Evolutionary conservation across 441 rosid genomes (phyloP), one percentile per base, ranked within the genome.

Genomic region (Mallotus repandus): DNA sequence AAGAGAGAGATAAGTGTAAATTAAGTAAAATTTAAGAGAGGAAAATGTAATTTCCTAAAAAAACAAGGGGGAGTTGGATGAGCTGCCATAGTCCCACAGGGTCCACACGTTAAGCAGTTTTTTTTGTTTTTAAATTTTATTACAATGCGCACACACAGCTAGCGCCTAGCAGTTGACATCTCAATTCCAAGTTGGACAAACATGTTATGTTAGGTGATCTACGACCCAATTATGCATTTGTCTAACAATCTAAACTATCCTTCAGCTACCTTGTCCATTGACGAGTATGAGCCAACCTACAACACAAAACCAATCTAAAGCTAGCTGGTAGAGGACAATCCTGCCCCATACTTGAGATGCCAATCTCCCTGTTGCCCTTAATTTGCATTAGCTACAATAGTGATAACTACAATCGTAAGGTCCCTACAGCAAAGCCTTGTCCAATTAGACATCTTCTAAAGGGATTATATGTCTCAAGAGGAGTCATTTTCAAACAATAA

Each of bases 121-220:
- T 38, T 38, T 38, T 29, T 25, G 41, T 7, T 38, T 38, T 38
- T 3, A 3, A 38, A 4, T 4, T 38, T 38, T 38, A 38, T 4
- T 38, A 38, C 7, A 2, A 1, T 38, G 41, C 41, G 7, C 5
- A 38, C 41, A 38, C 41, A 38, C 41, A 38, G 41, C 41, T 38
- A 38, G 41, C 41, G 41, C 41, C 5, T 38, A 38, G 41, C 41
- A 38, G 41, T 69, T 62, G 69, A 67, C 64, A 64, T 43, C 63
- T 60, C 64, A 74, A 52, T 41, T 61, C 49, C 7, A 8, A 22
- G 53, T n/a, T 48, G 54, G 52, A 43, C n/a, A 67, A 43, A 64
- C 14, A 16, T 66, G 58, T 49, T 43, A 43, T 66, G 53, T 49
- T 43, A 52, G 73, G 76, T 71, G 6, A 66, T 58, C 29, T 19